These are phyloP conservation scores for Leptographium radiaticola DNA, from an alignment of 2,329 filamentous ascomycete species.

Conservation along the genomic window DNA sequence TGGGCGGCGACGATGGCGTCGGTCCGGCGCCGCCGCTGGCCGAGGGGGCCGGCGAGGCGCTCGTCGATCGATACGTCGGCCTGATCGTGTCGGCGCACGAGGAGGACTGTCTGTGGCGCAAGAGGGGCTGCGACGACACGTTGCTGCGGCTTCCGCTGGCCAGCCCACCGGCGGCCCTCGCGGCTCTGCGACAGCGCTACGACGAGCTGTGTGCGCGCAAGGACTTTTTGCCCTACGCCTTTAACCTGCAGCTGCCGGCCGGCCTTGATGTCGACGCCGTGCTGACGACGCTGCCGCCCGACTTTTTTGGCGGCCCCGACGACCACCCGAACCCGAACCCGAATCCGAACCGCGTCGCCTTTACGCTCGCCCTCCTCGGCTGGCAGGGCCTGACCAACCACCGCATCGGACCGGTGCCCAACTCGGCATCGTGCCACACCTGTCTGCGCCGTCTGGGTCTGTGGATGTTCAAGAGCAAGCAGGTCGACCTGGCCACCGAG, in stretches of 20 bases:
- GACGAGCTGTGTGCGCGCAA: conserved; percentile 42
- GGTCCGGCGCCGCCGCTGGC: conserved; percentile 23
- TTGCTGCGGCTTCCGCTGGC: conserved; percentile 50
- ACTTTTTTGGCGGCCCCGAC: conserved; percentile 33
- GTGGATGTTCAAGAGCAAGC: conserved; percentile 83
- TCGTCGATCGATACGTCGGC: conserved; percentile 64
- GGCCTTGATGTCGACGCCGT: conserved; percentile 36
- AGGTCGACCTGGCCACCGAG: conserved; percentile 39
- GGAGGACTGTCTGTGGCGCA: conserved; percentile 75
- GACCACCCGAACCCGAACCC: conserved; percentile 12
- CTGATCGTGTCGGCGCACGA: conserved; percentile 65
- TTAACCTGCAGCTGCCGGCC: conserved; percentile 45
- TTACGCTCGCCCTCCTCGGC: conserved; percentile 58
- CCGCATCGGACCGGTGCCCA: conserved; percentile 47
- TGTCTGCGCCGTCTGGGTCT: conserved; percentile 82
- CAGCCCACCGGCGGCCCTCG: conserved; percentile 45
- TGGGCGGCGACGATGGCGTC: conserved; percentile 41
- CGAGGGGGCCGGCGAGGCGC: conserved; percentile 48
- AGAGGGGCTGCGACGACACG: conserved; percentile 67
- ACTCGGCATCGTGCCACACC: conserved; percentile 67
- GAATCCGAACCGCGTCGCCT: conserved; percentile 47
- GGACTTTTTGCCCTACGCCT: conserved; percentile 46
- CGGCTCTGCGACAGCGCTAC: conserved; percentile 49
- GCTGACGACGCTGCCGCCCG: conserved; percentile 34
- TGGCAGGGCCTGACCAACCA: conserved; percentile 55